Evolutionary conservation across 495 filamentous ascomycete species (phyloP).

Genomic region (Aspergillus saccharolyticus): DNA sequence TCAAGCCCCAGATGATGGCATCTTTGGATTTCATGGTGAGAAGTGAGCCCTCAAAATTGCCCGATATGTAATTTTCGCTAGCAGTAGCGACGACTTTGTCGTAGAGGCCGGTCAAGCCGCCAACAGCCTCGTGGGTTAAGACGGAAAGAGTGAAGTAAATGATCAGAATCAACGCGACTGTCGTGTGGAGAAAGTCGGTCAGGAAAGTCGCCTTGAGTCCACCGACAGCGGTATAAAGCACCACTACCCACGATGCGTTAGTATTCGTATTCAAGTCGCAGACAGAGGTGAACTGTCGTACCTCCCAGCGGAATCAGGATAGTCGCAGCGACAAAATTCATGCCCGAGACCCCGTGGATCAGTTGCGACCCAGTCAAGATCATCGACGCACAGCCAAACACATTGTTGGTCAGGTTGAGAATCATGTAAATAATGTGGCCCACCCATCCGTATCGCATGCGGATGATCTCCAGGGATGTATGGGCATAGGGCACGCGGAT

Average conservation of each 20-base stretch:
- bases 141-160: conserved; percentile 36
- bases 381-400: conserved; percentile 43
- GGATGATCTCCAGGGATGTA: conserved; percentile 51
- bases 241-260: conserved; percentile 21
- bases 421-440: conserved; percentile 48
- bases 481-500: conserved; percentile 51
- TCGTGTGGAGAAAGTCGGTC: conserved; percentile 36
- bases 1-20: conserved; percentile 46
- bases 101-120: conserved; percentile 32
- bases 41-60: conserved; percentile 45
- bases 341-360: conserved; percentile 35
- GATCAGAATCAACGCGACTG: conserved; percentile 35
- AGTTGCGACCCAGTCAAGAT: conserved; percentile 34
- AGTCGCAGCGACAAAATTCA: conserved; percentile 39
- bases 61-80: conserved; percentile 34
- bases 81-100: conserved; percentile 32
- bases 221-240: conserved; percentile 37
- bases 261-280: too few species aligned
- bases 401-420: conserved; percentile 49
- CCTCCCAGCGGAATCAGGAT: conserved; percentile 44
- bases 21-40: conserved; percentile 48
- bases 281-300: too few species aligned
- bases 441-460: conserved; percentile 47
- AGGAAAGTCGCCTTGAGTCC: conserved; percentile 40
- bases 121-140: conserved; percentile 27